A percentile compares a stretch with the other conserved stretches of the same genome.
Evolutionary conservation across 2,329 filamentous ascomycete species (phyloP).

Genomic region (Paraphaeosphaeria minitans): DNA sequence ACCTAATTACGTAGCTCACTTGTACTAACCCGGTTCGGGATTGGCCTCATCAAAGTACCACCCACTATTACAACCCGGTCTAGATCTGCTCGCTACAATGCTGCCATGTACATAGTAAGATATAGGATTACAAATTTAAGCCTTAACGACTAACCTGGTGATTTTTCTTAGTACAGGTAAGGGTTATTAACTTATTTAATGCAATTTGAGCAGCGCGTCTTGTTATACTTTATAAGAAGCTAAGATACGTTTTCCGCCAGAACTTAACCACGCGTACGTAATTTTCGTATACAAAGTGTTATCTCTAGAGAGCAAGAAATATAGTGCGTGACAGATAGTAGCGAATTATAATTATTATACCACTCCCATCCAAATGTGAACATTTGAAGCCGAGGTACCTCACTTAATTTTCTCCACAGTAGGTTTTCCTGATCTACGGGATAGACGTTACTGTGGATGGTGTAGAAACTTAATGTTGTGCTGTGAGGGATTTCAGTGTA

Average conservation of each 20-base stretch:
- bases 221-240: background rate
- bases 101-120: no score
- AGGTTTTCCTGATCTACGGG: slow-evolving; percentile 3
- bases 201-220: background rate
- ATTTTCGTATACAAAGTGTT: slow-evolving; percentile 7
- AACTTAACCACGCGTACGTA: slow-evolving; percentile 6
- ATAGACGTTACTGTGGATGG: slow-evolving; percentile 17
- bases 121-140: no score
- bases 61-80: no score
- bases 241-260: background rate
- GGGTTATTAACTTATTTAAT: no score
- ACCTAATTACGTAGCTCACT: no score
- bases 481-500: no score
- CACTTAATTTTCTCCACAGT: slow-evolving; percentile 12
- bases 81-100: no score
- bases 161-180: no score
- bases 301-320: slow-evolving; percentile 2
- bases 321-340: background rate
- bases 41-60: no score
- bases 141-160: no score
- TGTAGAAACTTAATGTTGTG: no score
- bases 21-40: no score
- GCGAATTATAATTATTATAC: slow-evolving; percentile 8
- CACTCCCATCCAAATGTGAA: slow-evolving; percentile 1
- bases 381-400: slow-evolving; percentile 14